Conservation (phyloP, 2,329 filamentous ascomycete genomes). For the Boeremia lycopersici region DNA sequence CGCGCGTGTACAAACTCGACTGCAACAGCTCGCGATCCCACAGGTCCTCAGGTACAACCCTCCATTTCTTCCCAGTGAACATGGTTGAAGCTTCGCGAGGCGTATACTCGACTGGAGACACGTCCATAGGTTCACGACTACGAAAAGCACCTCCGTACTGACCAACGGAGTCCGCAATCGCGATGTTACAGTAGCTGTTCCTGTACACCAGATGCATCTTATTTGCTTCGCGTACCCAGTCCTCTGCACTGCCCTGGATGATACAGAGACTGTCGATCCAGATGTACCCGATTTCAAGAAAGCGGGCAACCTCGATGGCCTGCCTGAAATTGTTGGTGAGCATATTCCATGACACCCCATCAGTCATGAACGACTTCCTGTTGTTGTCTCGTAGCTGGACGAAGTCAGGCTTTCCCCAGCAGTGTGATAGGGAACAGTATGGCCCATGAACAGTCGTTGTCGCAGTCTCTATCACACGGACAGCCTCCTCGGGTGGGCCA, state of each 20-base stretch:
- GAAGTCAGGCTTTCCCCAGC: conserved; percentile 29
- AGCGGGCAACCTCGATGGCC: conserved; percentile 30
- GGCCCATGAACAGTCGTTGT: conserved; percentile 17
- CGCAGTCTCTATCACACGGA: conserved; percentile 27
- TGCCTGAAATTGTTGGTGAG: conserved; percentile 33
- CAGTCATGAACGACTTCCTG: conserved; percentile 15
- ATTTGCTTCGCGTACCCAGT: conserved; percentile 26
- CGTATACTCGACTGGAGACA: conserved; percentile 23
- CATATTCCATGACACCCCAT: conserved; percentile 22
- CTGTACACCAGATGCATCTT: conserved; percentile 40
- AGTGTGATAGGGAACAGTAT: conserved; percentile 31
- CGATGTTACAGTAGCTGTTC: conserved; percentile 38
- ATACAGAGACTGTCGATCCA: conserved; percentile 37
- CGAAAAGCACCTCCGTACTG: conserved; percentile 31
- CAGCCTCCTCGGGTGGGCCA: neutral
- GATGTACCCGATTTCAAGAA: conserved; percentile 30
- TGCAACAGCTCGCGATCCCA: conserved; percentile 31
- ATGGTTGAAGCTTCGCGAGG: conserved; percentile 8
- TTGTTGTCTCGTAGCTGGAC: conserved; percentile 11
- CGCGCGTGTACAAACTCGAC: conserved; percentile 25
- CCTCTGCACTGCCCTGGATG: conserved; percentile 22
- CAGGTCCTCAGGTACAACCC: conserved; percentile 22
- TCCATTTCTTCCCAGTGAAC: conserved; percentile 25
- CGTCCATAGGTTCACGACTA: conserved; percentile 15
- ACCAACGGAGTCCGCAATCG: conserved; percentile 28